A percentile compares a stretch with the other conserved stretches of the same genome.
Conservation (phyloP, 768 basidiomycete genomes). For the Amanita pallidorosea region DNA sequence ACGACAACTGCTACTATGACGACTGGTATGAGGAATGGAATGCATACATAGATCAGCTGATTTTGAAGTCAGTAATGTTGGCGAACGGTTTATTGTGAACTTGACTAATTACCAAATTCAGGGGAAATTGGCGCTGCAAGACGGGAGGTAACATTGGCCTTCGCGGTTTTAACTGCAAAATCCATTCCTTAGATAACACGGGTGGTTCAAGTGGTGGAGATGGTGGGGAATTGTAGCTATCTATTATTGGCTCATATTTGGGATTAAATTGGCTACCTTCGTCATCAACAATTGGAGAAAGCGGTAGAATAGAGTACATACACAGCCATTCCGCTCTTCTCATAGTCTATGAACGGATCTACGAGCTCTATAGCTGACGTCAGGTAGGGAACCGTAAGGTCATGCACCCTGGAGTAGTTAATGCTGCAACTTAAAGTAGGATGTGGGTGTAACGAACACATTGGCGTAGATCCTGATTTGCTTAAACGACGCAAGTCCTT, state of each 20-base stretch:
- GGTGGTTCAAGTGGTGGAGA: constrained; percentile 26
- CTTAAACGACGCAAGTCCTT: constrained; percentile 56
- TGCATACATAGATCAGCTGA: constrained; percentile 39
- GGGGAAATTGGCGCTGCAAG: constrained; percentile 51
- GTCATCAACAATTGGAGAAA: not conserved
- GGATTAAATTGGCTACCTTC: constrained; percentile 42
- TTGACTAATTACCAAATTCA: constrained; percentile 43
- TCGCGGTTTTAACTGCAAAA: constrained; percentile 26
- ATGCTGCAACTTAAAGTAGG: not conserved
- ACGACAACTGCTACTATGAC: constrained; percentile 42
- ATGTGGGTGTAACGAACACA: constrained; percentile 33
- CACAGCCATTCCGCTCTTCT: constrained; percentile 52
- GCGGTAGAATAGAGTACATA: constrained; percentile 19
- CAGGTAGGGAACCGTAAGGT: constrained; percentile 73
- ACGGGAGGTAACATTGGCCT: constrained; percentile 45
- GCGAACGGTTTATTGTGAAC: no score
- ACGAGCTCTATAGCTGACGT: constrained; percentile 62
- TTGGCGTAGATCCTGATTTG: constrained; percentile 76
- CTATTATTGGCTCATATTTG: constrained; percentile 46
- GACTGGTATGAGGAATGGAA: constrained; percentile 60
- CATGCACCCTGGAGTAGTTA: constrained; percentile 41
- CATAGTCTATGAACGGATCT: constrained; percentile 54
- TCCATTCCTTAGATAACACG: constrained; percentile 33
- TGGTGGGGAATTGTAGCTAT: constrained; percentile 35
- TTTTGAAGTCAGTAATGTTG: not conserved